Percentiles rank a stretch among this genome's conserved stretches.
Evolutionary conservation across 345 rosid genomes (phyloP).

Genomic region (Rhizophora mangle): DNA sequence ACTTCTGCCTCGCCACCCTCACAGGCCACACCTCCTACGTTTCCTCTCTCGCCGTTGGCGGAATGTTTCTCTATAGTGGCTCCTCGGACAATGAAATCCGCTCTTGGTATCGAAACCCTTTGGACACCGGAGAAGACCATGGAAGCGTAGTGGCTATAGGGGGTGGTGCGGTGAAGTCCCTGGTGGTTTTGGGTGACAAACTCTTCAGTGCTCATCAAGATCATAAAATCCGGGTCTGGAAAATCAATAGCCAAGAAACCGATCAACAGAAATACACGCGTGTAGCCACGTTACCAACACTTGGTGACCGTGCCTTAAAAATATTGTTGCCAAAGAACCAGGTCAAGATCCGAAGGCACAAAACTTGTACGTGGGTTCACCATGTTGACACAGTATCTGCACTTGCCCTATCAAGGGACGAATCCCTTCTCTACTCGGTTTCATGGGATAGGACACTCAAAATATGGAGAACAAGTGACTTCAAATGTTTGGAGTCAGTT

Average conservation of each 20-base stretch:
- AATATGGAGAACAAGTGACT: conserved; percentile 75
- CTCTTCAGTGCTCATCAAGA: conserved; percentile 95
- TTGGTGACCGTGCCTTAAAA: conserved; percentile 62
- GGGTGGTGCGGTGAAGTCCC: conserved; percentile 73
- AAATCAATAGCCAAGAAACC: conserved; percentile 40
- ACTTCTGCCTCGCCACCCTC: conserved; percentile 60
- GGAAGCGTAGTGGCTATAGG: conserved; percentile 40
- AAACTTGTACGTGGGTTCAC: conserved; percentile 76
- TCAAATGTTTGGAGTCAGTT: conserved; percentile 79
- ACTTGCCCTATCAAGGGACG: conserved; percentile 66
- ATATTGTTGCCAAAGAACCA: conserved; percentile 61
- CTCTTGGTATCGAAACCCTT: conserved; percentile 47
- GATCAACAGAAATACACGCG: conserved; percentile 48
- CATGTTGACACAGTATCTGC: conserved; percentile 84
- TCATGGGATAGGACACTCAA: conserved; percentile 95
- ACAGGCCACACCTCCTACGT: conserved; percentile 58
- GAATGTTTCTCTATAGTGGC: conserved; percentile 69
- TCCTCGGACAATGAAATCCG: conserved; percentile 61
- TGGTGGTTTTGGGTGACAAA: conserved; percentile 58
- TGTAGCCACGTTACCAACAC: conserved; percentile 79
- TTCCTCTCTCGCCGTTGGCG: conserved; percentile 57
- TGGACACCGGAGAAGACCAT: conserved; percentile 29
- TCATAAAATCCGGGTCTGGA: conserved; percentile 93
- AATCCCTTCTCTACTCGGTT: conserved; percentile 69
- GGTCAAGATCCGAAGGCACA: conserved; percentile 68